A percentile compares a stretch with the other conserved stretches of the same genome.
These are phyloP conservation scores for Primulina eburnea DNA, from an alignment of 257 asterid genomes.

Conservation along the genomic window DNA sequence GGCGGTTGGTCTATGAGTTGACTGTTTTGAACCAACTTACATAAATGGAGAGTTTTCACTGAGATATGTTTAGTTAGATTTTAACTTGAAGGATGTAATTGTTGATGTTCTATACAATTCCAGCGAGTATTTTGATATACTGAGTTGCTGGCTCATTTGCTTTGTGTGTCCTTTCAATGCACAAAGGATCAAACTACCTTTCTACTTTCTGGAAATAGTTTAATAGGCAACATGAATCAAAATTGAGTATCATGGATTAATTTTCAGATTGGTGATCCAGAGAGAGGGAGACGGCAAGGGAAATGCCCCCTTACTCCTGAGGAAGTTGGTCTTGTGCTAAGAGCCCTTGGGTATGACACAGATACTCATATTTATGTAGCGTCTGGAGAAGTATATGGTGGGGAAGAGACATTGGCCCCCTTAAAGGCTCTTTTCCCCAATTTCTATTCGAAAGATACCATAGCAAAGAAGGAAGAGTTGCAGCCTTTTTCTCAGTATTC, in stretches of 20 bases:
- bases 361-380: conserved; percentile 90
- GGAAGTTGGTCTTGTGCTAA: conserved; percentile 91
- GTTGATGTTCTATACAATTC: background rate
- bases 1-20: conserved; percentile 8
- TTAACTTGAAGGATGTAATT: background rate
- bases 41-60: too few relatives aligned
- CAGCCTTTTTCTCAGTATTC: conserved; percentile 75
- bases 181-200: conserved; percentile 14
- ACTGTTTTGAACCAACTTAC: conserved; percentile 3
- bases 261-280: conserved; percentile 81
- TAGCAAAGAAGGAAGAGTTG: conserved; percentile 67
- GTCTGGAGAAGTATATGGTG: conserved; percentile 97
- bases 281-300: conserved; percentile 90
- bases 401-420: conserved; percentile 87
- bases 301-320: conserved; percentile 95
- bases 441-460: conserved; percentile 79
- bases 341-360: conserved; percentile 87
- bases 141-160: background rate
- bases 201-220: background rate
- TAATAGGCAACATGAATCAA: conserved; percentile 22
- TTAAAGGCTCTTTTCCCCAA: conserved; percentile 90
- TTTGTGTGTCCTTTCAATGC: background rate
- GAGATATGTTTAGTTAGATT: too few relatives aligned
- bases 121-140: background rate
- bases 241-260: conserved; percentile 21